Conservation (phyloP, 2,329 filamentous ascomycete species). For the Volutella citrinella region DNA sequence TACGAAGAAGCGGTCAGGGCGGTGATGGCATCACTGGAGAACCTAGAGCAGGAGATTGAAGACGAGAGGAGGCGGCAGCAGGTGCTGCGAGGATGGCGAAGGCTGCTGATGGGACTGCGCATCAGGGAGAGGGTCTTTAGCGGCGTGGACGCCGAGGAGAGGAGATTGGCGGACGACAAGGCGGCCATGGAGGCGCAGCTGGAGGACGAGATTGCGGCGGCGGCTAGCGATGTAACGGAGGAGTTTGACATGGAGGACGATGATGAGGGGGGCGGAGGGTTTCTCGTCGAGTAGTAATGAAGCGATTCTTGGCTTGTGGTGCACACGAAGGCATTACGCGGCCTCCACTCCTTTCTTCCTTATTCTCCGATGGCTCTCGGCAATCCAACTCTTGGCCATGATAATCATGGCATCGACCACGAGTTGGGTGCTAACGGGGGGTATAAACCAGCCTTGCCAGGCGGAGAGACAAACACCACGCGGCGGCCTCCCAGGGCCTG, state of each 20-base stretch:
- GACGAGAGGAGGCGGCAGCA: slow-evolving; percentile 70
- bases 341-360: too few relatives aligned
- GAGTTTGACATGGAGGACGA: slow-evolving; percentile 37
- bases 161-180: slow-evolving; percentile 36
- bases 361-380: too few relatives aligned
- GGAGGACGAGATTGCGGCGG: slow-evolving; percentile 34
- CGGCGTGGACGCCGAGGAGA: slow-evolving; percentile 48
- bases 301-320: too few relatives aligned
- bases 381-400: too few relatives aligned
- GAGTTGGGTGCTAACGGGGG: too few relatives aligned
- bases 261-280: background rate
- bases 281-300: background rate
- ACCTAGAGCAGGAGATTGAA: slow-evolving; percentile 62
- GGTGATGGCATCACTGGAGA: slow-evolving; percentile 64
- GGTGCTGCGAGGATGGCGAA: slow-evolving; percentile 63
- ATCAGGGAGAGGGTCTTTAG: slow-evolving; percentile 72
- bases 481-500: too few relatives aligned
- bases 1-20: slow-evolving; percentile 68
- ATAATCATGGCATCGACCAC: too few relatives aligned
- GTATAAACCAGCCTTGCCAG: too few relatives aligned
- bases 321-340: too few relatives aligned
- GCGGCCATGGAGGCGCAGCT: slow-evolving; percentile 35
- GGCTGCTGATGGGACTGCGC: slow-evolving; percentile 73
- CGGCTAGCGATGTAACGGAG: slow-evolving; percentile 39
- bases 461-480: too few relatives aligned